These are phyloP conservation scores for Boletus vinaceobasis DNA, from an alignment of 768 basidiomycete species.

Conservation along the genomic window DNA sequence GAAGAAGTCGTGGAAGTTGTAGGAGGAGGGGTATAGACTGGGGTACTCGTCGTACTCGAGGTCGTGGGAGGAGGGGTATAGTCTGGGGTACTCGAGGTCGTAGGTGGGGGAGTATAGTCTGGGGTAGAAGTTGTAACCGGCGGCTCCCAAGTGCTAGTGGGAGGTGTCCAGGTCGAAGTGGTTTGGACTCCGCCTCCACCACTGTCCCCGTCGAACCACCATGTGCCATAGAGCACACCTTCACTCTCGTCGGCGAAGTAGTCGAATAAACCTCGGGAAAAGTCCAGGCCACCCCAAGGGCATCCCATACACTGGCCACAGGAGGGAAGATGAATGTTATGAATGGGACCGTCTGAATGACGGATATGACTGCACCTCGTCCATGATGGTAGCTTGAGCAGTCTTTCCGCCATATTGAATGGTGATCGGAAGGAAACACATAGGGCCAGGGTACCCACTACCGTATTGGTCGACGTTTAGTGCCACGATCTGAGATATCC, in stretches of 20 bases:
- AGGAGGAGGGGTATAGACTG: slow-evolving; percentile 14
- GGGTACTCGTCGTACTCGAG: slow-evolving; percentile 24
- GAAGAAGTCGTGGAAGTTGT: slow-evolving; percentile 29
- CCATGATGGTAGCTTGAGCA: slow-evolving; percentile 54
- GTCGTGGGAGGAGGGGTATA: slow-evolving; percentile 21
- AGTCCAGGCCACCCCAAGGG: slow-evolving; percentile 62
- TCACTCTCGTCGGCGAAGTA: slow-evolving; percentile 47
- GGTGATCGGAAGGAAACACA: slow-evolving; percentile 60
- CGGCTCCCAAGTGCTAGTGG: slow-evolving; percentile 18
- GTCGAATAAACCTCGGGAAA: slow-evolving; percentile 62
- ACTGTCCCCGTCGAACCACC: slow-evolving; percentile 50
- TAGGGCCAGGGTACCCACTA: slow-evolving; percentile 55
- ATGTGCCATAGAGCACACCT: slow-evolving; percentile 61
- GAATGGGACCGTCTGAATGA: background rate
- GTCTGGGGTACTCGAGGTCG: slow-evolving; percentile 14
- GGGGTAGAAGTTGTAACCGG: slow-evolving; percentile 23
- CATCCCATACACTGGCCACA: slow-evolving; percentile 60
- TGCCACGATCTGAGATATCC: slow-evolving; percentile 47
- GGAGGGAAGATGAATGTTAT: background rate
- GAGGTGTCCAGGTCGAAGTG: slow-evolving; percentile 11
- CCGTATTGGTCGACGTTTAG: slow-evolving; percentile 55
- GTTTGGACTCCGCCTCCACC: slow-evolving; percentile 20
- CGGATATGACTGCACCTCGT: slow-evolving; percentile 43
- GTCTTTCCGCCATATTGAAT: slow-evolving; percentile 62
- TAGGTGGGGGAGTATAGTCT: slow-evolving; percentile 14